A percentile compares a stretch with the other conserved stretches of the same genome.
Evolutionary conservation across 345 rosid species (phyloP).

Genomic region (Gossypioides kirkii): DNA sequence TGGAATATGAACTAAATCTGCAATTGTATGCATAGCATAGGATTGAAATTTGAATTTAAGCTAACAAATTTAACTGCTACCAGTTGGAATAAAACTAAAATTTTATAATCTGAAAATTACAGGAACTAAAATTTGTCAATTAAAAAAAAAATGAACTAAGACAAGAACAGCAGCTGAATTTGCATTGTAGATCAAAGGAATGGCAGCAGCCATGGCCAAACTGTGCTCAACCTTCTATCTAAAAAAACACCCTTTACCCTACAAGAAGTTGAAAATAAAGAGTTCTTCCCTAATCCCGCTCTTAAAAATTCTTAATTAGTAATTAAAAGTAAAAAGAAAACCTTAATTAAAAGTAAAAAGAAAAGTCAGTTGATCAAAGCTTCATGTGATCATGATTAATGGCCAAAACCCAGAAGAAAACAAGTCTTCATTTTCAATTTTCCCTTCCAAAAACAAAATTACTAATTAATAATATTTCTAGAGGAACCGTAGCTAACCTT

Average conservation of each 20-base stretch:
- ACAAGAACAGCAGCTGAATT: not conserved
- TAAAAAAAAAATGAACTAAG: not conserved
- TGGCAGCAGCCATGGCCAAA: not conserved
- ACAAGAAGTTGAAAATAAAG: not conserved
- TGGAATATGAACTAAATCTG: no score
- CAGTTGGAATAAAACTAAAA: no score
- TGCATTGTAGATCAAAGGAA: not conserved
- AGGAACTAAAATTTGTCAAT: no score
- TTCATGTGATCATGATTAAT: constrained; percentile 2
- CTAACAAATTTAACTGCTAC: no score
- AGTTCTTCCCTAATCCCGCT: not conserved
- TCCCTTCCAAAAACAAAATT: not conserved
- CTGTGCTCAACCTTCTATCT: not conserved
- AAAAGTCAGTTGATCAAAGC: not conserved
- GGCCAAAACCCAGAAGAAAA: constrained; percentile 7
- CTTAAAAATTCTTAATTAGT: not conserved
- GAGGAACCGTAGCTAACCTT: not conserved
- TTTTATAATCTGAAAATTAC: no score
- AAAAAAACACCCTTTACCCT: not conserved
- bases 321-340: not conserved
- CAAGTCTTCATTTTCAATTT: not conserved
- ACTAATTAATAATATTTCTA: not conserved
- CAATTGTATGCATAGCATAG: no score
- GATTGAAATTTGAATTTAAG: no score
- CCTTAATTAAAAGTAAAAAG: no score